These are phyloP conservation scores for Populus nigra DNA, from an alignment of 345 rosid genomes.

Conservation along the genomic window DNA sequence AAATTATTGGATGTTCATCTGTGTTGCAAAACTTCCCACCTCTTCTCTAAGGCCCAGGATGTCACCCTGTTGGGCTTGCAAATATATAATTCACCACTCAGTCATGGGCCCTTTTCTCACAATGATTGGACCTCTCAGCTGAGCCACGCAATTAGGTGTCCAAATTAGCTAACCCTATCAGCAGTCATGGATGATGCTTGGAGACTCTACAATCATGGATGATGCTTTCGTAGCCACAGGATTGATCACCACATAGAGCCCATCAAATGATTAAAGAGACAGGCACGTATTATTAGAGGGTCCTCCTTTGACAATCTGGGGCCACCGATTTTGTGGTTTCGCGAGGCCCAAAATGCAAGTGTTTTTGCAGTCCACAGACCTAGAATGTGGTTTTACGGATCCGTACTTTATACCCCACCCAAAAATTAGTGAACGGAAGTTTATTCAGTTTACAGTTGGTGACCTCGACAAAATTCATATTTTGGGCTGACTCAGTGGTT, in stretches of 20 bases:
- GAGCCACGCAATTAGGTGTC: not conserved
- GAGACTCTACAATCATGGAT: not conserved
- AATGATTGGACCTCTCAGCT: not conserved
- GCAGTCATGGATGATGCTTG: not conserved
- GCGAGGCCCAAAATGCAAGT: not conserved
- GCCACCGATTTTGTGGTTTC: not conserved
- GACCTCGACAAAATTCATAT: too few species aligned
- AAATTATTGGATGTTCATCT: not conserved
- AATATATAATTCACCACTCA: too few species aligned
- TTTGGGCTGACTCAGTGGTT: too few species aligned
- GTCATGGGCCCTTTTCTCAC: not conserved
- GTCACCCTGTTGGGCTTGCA: not conserved
- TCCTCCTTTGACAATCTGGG: not conserved
- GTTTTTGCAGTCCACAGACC: not conserved
- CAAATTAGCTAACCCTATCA: not conserved
- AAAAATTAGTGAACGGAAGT: too few species aligned
- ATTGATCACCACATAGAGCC: not conserved
- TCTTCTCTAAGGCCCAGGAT: not conserved
- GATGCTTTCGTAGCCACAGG: not conserved
- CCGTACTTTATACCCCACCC: too few species aligned
- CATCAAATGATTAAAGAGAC: not conserved
- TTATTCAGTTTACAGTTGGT: too few species aligned
- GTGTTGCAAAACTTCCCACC: not conserved
- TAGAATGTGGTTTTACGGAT: too few species aligned
- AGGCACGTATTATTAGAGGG: not conserved